phyloP scores from a whole-genome alignment of 306 rosid genomes.

The Cicer pinnatifidum region DNA sequence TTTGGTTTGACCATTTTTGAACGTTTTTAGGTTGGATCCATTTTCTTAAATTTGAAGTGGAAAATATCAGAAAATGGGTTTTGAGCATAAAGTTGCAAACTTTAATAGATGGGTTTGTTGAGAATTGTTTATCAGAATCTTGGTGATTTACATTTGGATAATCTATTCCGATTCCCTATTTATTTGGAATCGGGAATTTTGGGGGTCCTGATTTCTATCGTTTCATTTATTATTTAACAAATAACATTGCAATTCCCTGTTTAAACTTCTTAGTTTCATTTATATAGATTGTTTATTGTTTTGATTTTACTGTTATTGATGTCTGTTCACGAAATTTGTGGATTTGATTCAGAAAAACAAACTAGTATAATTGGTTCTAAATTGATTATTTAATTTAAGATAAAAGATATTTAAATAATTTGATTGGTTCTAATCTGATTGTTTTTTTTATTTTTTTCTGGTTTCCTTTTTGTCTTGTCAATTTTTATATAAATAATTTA shows the following conservation, averaged over 20 bases:
- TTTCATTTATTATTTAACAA: conserved; percentile 1
- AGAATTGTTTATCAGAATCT: not conserved
- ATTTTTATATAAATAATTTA: not conserved
- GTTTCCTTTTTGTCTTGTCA: too few species aligned
- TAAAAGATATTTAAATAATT: not conserved
- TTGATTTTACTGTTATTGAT: not conserved
- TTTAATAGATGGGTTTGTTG: conserved; percentile 15
- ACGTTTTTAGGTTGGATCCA: not conserved
- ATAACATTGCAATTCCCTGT: not conserved
- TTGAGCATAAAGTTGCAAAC: conserved; percentile 25
- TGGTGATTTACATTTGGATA: not conserved
- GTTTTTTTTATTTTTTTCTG: not conserved
- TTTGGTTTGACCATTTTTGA: not conserved
- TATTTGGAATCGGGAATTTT: not conserved
- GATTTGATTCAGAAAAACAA: not conserved
- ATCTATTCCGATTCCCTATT: conserved; percentile 1
- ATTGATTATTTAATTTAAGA: not conserved
- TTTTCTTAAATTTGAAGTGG: not conserved
- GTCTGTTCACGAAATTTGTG: too few species aligned
- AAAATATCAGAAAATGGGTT: conserved; percentile 10
- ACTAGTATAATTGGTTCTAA: not conserved
- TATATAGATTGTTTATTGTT: not conserved
- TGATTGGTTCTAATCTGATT: too few species aligned
- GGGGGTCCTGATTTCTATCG: conserved; percentile 35
- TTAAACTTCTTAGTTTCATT: too few species aligned